These are phyloP conservation scores for Boechera divaricarpa DNA, from an alignment of 345 rosid genomes.

Conservation along the genomic window DNA sequence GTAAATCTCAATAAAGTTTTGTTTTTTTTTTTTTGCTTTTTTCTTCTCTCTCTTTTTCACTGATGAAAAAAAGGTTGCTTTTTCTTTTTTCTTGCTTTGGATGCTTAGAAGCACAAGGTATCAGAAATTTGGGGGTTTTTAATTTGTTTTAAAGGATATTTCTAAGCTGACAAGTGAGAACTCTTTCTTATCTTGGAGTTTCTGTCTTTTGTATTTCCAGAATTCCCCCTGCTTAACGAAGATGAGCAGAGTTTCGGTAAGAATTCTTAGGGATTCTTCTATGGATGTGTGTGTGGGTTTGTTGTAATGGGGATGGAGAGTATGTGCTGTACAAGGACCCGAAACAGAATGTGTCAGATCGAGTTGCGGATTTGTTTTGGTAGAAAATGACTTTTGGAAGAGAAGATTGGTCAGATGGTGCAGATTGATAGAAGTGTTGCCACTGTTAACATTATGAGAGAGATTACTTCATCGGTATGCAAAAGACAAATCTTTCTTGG, in stretches of 20 bases:
- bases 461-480: conserved; percentile 56
- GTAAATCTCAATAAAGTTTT: conserved; percentile 29
- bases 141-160: background rate
- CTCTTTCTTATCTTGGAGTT: conserved; percentile 25
- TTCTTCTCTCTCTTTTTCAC: background rate
- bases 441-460: conserved; percentile 51
- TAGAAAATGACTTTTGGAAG: conserved; percentile 59
- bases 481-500: background rate
- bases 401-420: conserved; percentile 71
- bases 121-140: background rate
- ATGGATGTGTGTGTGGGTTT: conserved; percentile 46
- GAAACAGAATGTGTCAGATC: conserved; percentile 48
- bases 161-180: conserved; percentile 25
- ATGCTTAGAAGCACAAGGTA: conserved; percentile 16
- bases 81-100: conserved; percentile 26
- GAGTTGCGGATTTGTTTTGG: conserved; percentile 53
- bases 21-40: conserved; percentile 1
- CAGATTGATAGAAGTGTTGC: conserved; percentile 61
- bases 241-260: conserved; percentile 42
- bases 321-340: conserved; percentile 59
- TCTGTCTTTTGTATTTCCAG: conserved; percentile 22
- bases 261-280: conserved; percentile 39
- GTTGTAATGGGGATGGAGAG: conserved; percentile 46
- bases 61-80: conserved; percentile 27
- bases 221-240: conserved; percentile 16